These are phyloP conservation scores for Bauhinia variegata DNA, from an alignment of 306 rosid species.

Conservation along the genomic window DNA sequence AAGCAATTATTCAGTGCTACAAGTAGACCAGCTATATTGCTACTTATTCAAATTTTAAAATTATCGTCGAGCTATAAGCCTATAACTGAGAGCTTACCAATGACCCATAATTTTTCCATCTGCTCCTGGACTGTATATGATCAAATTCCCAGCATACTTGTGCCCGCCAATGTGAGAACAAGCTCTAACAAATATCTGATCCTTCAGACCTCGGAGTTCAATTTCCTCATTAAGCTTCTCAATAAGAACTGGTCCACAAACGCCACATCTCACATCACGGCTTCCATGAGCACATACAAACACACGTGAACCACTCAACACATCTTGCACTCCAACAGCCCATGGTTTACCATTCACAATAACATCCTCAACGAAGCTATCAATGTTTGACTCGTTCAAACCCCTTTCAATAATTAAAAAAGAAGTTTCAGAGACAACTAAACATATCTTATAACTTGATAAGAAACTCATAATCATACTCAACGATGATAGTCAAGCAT, in stretches of 20 bases:
- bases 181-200: slow-evolving; percentile 63
- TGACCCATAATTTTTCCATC: slow-evolving; percentile 74
- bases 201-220: slow-evolving; percentile 62
- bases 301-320: slow-evolving; percentile 63
- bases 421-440: slow-evolving; percentile 31
- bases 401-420: slow-evolving; percentile 52
- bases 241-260: slow-evolving; percentile 83
- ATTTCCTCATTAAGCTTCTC: slow-evolving; percentile 67
- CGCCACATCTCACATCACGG: slow-evolving; percentile 93
- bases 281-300: slow-evolving; percentile 95
- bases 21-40: slow-evolving; percentile 12
- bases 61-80: slow-evolving; percentile 3
- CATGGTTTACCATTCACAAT: slow-evolving; percentile 72
- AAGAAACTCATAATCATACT: neutral
- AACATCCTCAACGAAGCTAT: slow-evolving; percentile 77
- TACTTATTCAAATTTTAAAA: neutral
- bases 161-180: slow-evolving; percentile 93
- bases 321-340: slow-evolving; percentile 59
- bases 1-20: slow-evolving; percentile 30
- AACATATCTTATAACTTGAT: neutral
- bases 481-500: neutral
- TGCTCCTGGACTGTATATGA: slow-evolving; percentile 62
- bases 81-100: slow-evolving; percentile 56
- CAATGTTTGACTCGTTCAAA: slow-evolving; percentile 72
- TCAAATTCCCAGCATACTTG: slow-evolving; percentile 90